A percentile compares a stretch with the other conserved stretches of the same genome.
phyloP scores from a whole-genome alignment of 1,139 yeast genomes.

The Suhomyces bolitotheri region DNA sequence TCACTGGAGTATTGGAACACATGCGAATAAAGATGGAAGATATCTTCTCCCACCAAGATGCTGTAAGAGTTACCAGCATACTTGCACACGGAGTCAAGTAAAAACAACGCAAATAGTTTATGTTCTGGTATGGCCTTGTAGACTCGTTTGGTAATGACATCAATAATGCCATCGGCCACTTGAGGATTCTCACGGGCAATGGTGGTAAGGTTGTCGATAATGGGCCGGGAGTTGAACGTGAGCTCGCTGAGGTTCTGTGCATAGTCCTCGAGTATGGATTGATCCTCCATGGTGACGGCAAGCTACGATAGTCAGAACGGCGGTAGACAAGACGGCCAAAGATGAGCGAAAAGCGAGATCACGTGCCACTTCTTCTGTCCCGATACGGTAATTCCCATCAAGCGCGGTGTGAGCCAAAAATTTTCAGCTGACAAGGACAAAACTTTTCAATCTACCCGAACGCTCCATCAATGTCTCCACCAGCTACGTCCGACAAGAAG shows the following conservation, averaged over 20 bases:
- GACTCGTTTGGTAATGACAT: constrained; percentile 66
- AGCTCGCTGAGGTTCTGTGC: constrained; percentile 67
- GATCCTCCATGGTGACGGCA: constrained; percentile 8
- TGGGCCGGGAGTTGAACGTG: constrained; percentile 87
- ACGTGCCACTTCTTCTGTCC: constrained; percentile 3
- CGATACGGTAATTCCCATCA: constrained; percentile 10
- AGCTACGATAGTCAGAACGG: neutral
- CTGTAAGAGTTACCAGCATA: constrained; percentile 89
- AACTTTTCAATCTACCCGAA: constrained; percentile 3
- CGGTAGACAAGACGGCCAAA: neutral
- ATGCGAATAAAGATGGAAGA: constrained; percentile 68
- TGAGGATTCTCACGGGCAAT: constrained; percentile 82
- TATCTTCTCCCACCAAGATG: constrained; percentile 63
- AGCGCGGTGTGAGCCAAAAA: constrained; percentile 18
- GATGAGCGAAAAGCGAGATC: neutral
- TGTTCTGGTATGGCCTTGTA: constrained; percentile 65
- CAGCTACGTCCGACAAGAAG: constrained; percentile 64
- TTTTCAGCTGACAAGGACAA: constrained; percentile 11
- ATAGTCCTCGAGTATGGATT: constrained; percentile 50
- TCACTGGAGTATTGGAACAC: constrained; percentile 80
- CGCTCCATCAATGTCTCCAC: constrained; percentile 46
- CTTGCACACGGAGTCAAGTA: constrained; percentile 91
- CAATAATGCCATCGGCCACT: constrained; percentile 74
- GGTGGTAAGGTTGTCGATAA: constrained; percentile 80
- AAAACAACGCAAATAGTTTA: constrained; percentile 78